Conservation (phyloP, 306 rosid genomes). For the Prinsepia uniflora region DNA sequence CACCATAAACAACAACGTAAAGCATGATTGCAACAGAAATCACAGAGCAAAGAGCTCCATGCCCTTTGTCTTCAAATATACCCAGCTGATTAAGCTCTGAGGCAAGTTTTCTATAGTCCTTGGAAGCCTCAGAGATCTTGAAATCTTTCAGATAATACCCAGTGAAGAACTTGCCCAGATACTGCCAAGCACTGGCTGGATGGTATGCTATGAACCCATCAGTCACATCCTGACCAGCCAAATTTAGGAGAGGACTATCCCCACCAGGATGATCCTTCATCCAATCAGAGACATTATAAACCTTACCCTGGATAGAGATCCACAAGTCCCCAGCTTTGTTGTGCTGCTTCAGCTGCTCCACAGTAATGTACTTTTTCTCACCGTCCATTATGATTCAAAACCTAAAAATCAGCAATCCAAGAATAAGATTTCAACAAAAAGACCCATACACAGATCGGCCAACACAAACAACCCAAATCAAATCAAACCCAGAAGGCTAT, state of each 20-base stretch:
- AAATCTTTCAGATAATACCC: conserved; percentile 45
- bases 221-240: conserved; percentile 78
- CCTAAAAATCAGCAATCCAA: conserved; percentile 16
- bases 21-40: conserved; percentile 31
- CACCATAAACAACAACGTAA: conserved; percentile 41
- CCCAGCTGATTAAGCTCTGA: conserved; percentile 36
- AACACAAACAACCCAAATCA: background rate
- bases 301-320: conserved; percentile 46
- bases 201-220: conserved; percentile 78
- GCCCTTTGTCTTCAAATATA: conserved; percentile 56
- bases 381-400: conserved; percentile 2
- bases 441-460: background rate
- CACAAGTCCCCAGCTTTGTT: conserved; percentile 36
- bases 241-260: conserved; percentile 42
- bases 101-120: conserved; percentile 44
- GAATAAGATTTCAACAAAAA: background rate
- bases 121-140: conserved; percentile 54
- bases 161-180: conserved; percentile 44
- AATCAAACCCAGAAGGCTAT: conserved; percentile 5
- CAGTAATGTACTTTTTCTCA: conserved; percentile 38
- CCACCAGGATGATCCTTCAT: conserved; percentile 72
- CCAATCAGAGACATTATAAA: conserved; percentile 40
- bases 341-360: conserved; percentile 34
- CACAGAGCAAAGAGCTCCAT: conserved; percentile 31
- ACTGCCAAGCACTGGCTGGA: conserved; percentile 44